Percentiles rank a stretch among this genome's conserved stretches.
Evolutionary conservation across 805 yeast genomes (phyloP).

Genomic region (Yamadazyma phyllophila): DNA sequence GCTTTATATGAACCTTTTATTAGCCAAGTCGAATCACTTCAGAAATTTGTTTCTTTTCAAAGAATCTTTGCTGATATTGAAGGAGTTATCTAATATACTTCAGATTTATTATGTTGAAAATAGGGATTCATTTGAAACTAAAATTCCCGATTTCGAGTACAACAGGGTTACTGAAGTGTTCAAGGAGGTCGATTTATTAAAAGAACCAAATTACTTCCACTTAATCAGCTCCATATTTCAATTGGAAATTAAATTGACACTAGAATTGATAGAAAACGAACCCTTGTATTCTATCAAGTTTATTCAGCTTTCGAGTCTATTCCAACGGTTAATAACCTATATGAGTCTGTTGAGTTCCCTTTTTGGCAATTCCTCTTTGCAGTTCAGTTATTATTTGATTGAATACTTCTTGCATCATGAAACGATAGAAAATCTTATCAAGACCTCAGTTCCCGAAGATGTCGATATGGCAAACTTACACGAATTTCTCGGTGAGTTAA

Average conservation of each 20-base stretch:
- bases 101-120: conserved; percentile 2
- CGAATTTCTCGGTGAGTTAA: conserved; percentile 50
- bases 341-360: conserved; percentile 32
- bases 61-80: conserved; percentile 7
- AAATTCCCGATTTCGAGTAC: conserved; percentile 10
- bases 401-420: conserved; percentile 8
- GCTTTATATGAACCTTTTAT: conserved; percentile 6
- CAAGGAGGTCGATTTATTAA: conserved; percentile 5
- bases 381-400: conserved; percentile 9
- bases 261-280: conserved; percentile 34
- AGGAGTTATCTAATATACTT: conserved; percentile 4
- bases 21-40: conserved; percentile 5
- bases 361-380: conserved; percentile 5
- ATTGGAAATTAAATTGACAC: conserved; percentile 34
- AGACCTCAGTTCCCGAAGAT: conserved; percentile 13
- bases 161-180: neutral
- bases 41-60: conserved; percentile 9
- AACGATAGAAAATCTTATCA: conserved; percentile 1
- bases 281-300: conserved; percentile 42
- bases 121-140: neutral
- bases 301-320: conserved; percentile 37
- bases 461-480: conserved; percentile 18
- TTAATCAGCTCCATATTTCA: conserved; percentile 33
- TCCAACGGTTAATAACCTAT: conserved; percentile 36
- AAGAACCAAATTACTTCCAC: conserved; percentile 21